phyloP scores from a whole-genome alignment of 1,139 yeast genomes.

The Yamadazyma dushanensis region DNA sequence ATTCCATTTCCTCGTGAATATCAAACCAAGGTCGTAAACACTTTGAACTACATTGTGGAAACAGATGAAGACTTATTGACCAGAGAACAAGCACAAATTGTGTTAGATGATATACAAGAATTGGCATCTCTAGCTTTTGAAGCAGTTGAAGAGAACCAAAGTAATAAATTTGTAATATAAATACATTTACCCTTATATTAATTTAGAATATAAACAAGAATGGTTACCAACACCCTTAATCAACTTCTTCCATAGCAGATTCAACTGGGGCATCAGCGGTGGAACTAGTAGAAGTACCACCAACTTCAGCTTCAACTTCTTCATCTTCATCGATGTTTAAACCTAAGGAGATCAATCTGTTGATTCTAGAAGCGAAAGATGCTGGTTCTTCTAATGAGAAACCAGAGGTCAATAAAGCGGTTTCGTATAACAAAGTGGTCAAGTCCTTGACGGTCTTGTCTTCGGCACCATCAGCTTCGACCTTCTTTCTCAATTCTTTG shows the following conservation, averaged over 20 bases:
- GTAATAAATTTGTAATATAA: not conserved
- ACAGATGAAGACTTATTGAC: constrained; percentile 59
- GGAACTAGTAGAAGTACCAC: constrained; percentile 52
- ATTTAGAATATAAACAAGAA: constrained; percentile 12
- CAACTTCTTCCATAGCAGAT: constrained; percentile 99
- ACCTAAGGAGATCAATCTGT: constrained; percentile 97
- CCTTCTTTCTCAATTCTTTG: constrained; percentile 93
- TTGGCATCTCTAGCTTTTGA: constrained; percentile 18
- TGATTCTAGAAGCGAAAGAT: constrained; percentile 95
- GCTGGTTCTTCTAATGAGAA: constrained; percentile 98
- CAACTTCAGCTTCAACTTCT: constrained; percentile 50
- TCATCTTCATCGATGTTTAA: constrained; percentile 94
- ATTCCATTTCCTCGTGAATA: constrained; percentile 52
- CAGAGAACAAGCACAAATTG: constrained; percentile 55
- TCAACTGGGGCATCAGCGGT: constrained; percentile 71
- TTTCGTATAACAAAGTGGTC: constrained; percentile 93
- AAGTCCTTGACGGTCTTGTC: constrained; percentile 98
- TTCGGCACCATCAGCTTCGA: constrained; percentile 94
- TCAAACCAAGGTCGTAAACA: constrained; percentile 38
- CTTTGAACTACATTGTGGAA: constrained; percentile 44
- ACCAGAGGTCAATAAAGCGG: constrained; percentile 98
- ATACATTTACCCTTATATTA: constrained; percentile 3
- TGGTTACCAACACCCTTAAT: constrained; percentile 42
- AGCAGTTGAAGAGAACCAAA: not conserved
- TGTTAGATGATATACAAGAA: constrained; percentile 46